Evolutionary conservation across 164 flowering plant genomes (phyloP).

Genomic region (Tetrastigma voinierianum): DNA sequence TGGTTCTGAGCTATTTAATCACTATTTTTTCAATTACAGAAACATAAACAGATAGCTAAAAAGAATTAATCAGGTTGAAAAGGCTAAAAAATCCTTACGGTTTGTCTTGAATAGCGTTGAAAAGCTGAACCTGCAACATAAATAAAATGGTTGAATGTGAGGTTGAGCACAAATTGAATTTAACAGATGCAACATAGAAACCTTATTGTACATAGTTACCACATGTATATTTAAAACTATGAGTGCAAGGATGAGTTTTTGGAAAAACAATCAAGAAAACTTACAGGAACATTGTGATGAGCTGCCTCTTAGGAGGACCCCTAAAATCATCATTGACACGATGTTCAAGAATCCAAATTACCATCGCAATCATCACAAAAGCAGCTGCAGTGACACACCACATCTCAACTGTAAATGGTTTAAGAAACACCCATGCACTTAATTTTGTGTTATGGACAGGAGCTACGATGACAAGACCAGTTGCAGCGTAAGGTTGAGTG

Average conservation of each 20-base stretch:
- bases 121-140: conserved; percentile 77
- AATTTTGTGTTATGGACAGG: conserved; percentile 40
- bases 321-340: conserved; percentile 71
- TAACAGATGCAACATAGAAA: background rate
- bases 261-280: conserved; percentile 14
- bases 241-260: background rate
- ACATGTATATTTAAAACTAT: background rate
- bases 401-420: conserved; percentile 71
- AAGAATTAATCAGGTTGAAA: background rate
- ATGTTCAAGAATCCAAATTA: conserved; percentile 87
- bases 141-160: background rate
- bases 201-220: background rate
- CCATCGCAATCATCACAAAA: conserved; percentile 61
- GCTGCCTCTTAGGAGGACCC: conserved; percentile 70
- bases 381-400: conserved; percentile 70
- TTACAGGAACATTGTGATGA: conserved; percentile 65
- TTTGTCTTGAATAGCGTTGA: conserved; percentile 78
- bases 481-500: conserved; percentile 69
- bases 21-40: background rate
- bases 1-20: background rate
- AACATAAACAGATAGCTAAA: background rate
- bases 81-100: conserved; percentile 41
- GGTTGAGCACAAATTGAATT: background rate
- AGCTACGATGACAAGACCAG: conserved; percentile 75
- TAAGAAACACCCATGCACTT: conserved; percentile 78